Evolutionary conservation across 2,329 filamentous ascomycete species (phyloP), one percentile per base, ranked within the genome.

Genomic region (Lizonia empirigonia): DNA sequence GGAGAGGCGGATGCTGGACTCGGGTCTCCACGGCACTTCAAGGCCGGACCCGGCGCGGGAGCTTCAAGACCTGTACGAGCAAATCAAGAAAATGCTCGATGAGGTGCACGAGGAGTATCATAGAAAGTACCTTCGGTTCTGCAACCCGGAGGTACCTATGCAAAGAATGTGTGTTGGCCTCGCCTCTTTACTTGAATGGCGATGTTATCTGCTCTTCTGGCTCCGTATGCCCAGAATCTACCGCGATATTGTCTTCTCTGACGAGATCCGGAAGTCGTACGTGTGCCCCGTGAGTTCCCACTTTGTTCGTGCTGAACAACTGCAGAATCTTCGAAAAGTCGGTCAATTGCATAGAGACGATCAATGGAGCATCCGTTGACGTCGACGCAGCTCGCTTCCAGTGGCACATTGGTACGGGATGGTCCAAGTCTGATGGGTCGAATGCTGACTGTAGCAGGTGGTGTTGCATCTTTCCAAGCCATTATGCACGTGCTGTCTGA

Each of bases 401-500:
- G 18, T 74, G 72, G 72, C 72, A 74, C 41, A 71, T 74, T 44
- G 67, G 69, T 68, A 41, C 18, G 56, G 50, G 12, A n/a, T 35
- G 30, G 5, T 3, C 2, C 20, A 12, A 10, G 12, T 15, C 8
- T 29, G 9, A 19, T 10, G 18, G 15, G 12, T 23, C 30, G 8
- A 29, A 18, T 3, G 27, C 58, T 65, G 40, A 67, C 33, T 15
- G 41, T 15, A 5, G 10, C 30, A 69, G 67, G 65, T n/a, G 65
- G 64, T 4, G 62, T 69, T 30, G 65, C 67, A n/a, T 65, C 65
- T 7, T 71, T 71, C 52, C 68, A 71, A 44, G 67, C 68, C 2
- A 73, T 74, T 34, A 73, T 73, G 68, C 70, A 74, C 37, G 66
- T 73, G 7, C 60, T 74, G 0, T 73, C 70, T 3, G 72, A 74